Base-by-base conservation (phyloP, 2,329 filamentous ascomycete genomes). In the Penicillium sp. region DNA sequence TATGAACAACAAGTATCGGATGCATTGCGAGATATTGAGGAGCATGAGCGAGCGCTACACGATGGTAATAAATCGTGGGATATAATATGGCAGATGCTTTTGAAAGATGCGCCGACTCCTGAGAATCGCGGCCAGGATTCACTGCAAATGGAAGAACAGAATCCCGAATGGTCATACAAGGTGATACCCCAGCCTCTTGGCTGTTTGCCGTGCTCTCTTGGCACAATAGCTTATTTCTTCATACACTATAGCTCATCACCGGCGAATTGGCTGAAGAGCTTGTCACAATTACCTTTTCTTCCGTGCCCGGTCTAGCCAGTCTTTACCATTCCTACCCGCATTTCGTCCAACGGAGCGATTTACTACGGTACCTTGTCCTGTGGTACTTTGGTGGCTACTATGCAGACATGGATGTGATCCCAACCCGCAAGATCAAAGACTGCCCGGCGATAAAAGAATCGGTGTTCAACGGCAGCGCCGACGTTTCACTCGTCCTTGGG, bases 341-440 rank as follows among this genome's bases (percentile, higher is more conserved):
- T 76, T 14, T 80, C 73, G 60, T 82, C 70, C 57, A 79, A 70
- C 5, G 84, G 79, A 41, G 86, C 79, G 43, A 87, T 72, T 22
- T 77, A 62, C 60, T 77, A 13, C 71, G 72, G 16, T 75, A 74
- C 45, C 60, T 75, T 4, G 56, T 75, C 3, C 55, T 75, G 5
- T 75, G 72, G 70, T 73, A 73, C 53, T 65, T 68, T 26, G 73
- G 72, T 13, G 73, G 73, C 27, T 73, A 70, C 56, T 75, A 74
- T 43, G 67, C 71, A 13, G 73, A 75, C 31, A 65, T 68, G 24
- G 72, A 75, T 31, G 59, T 72, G 16, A 68, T 59, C 31, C 71
- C 72, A 2, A 63, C 59, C 0, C 60, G 55, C 13, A 46, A 68
- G 9, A 72, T 74, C 51, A 69, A 62, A 29, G 35, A 52, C 3